Base-by-base conservation (phyloP, 1,139 yeast genomes). In the Hansenula sp. region DNA sequence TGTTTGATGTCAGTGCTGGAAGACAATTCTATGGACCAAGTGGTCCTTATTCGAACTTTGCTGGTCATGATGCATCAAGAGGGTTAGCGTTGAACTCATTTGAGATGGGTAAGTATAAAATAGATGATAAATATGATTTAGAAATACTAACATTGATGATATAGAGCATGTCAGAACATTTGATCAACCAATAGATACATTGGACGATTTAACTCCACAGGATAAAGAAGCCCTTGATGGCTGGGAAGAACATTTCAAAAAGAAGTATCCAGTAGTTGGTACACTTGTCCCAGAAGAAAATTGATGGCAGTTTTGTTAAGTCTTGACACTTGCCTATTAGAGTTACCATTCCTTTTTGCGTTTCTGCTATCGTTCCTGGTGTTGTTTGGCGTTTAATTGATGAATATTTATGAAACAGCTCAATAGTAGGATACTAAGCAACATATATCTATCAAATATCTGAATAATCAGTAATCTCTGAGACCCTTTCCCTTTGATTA, bases 61-160 rank as follows among this genome's bases (percentile, higher is more conserved):
- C 97, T 1, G 98, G 98, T 4, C 83, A 88, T 51, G 98, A 92
- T 64, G 97, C 98, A 3, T 84, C 95, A 3, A 70, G 98, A 50
- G 98, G 98, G 0, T 73, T 92, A 47, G 97, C 97, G 1, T 71
- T 77, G 56, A 92, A 90, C 62, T 85, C 96, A 27, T 92, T 92
- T 65, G 97, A 92, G 39, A 60, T 71, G 29, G 74, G 59, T 50
- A 42, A 40, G 57, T 19, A 10, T 22, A 9, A 6, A 39, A 22
- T 66, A 57, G 10, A 55, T 65, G 57, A 16, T 61, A 67, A 2
- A 59, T 64, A 1, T 31, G 64, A 12, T 66, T 62, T 37, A 49
- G 59, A 44, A 4, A 3, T 30, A 37, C 34, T 30, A 17, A 37
- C 35, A 13, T 8, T 5, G n/a, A 14, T n/a, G 14, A 17, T 39